phyloP scores from a whole-genome alignment of 352 stramenopile genomes.

The Phytophthora chlamydospora region DNA sequence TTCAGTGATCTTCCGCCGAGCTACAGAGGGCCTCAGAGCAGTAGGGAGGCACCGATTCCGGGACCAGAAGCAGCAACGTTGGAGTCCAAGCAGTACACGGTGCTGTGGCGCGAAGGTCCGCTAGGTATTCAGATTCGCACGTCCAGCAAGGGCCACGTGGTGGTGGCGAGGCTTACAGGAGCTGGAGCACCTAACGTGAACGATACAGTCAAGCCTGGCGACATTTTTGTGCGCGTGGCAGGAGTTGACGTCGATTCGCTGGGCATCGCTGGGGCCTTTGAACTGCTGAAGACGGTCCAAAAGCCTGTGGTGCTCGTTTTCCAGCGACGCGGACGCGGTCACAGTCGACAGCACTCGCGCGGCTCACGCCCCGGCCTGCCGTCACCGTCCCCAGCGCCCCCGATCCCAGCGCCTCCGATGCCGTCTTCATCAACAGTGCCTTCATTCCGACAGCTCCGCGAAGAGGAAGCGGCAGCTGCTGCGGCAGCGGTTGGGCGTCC shows the following conservation, averaged over 20 bases:
- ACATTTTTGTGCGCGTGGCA: constrained; percentile 79
- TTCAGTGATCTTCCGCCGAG: constrained; percentile 26
- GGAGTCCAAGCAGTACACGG: constrained; percentile 67
- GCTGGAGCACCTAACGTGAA: constrained; percentile 58
- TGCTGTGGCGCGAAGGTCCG: constrained; percentile 77
- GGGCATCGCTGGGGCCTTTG: constrained; percentile 76
- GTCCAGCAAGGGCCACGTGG: constrained; percentile 62
- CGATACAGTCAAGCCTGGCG: constrained; percentile 60
- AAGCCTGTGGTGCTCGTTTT: constrained; percentile 87
- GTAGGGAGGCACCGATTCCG: constrained; percentile 6
- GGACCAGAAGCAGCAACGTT: constrained; percentile 15
- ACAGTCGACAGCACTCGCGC: constrained; percentile 23
- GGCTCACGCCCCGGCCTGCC: constrained; percentile 21
- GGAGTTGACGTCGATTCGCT: constrained; percentile 73
- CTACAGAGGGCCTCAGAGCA: constrained; percentile 17
- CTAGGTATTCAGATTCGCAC: constrained; percentile 87
- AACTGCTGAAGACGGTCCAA: constrained; percentile 77
- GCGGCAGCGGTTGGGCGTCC: constrained; percentile 23
- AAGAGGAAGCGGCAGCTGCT: constrained; percentile 47
- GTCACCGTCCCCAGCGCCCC: constrained; percentile 7
- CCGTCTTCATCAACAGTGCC: constrained; percentile 47
- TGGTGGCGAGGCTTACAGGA: constrained; percentile 78
- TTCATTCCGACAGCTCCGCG: constrained; percentile 65
- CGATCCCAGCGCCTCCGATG: constrained; percentile 17
- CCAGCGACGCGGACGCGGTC: constrained; percentile 41